Conservation (phyloP, 768 basidiomycete genomes). For the Panaeolus cyanescens region DNA sequence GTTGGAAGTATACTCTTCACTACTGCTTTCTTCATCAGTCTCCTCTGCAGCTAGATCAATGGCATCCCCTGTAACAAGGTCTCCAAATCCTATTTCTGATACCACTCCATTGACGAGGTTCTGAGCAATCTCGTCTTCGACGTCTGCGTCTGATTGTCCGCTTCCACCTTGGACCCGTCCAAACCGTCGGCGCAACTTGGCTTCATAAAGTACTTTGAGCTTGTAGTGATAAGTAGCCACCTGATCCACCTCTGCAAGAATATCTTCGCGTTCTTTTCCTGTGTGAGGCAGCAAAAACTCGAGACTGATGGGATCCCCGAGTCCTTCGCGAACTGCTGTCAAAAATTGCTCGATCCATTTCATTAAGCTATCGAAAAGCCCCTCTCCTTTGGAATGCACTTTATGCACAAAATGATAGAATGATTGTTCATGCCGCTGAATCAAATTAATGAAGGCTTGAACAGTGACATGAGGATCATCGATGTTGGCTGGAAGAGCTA, state of each 20-base stretch:
- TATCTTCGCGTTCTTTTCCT: constrained; percentile 70
- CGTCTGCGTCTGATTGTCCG: constrained; percentile 53
- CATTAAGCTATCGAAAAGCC: constrained; percentile 93
- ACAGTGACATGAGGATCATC: constrained; percentile 86
- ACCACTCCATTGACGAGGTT: constrained; percentile 82
- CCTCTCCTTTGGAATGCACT: constrained; percentile 95
- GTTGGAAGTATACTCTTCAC: constrained; percentile 43
- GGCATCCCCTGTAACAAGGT: constrained; percentile 76
- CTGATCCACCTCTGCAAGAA: constrained; percentile 86
- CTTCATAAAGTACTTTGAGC: constrained; percentile 91
- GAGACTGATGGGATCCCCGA: constrained; percentile 75
- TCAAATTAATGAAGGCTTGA: constrained; percentile 90
- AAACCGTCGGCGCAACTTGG: constrained; percentile 87
- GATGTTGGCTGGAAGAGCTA: constrained; percentile 59
- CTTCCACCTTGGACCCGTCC: constrained; percentile 49
- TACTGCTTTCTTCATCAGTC: constrained; percentile 42
- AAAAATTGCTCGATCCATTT: constrained; percentile 96
- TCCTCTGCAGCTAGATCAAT: constrained; percentile 81
- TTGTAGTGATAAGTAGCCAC: constrained; percentile 93
- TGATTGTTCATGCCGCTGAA: constrained; percentile 90
- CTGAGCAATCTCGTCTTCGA: constrained; percentile 83
- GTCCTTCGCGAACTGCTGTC: constrained; percentile 85
- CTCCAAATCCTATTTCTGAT: constrained; percentile 79
- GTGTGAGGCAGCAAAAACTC: constrained; percentile 89
- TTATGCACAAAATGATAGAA: constrained; percentile 99